These are phyloP conservation scores for Eucalyptus camaldulensis DNA, from an alignment of 345 rosid species.

Conservation along the genomic window DNA sequence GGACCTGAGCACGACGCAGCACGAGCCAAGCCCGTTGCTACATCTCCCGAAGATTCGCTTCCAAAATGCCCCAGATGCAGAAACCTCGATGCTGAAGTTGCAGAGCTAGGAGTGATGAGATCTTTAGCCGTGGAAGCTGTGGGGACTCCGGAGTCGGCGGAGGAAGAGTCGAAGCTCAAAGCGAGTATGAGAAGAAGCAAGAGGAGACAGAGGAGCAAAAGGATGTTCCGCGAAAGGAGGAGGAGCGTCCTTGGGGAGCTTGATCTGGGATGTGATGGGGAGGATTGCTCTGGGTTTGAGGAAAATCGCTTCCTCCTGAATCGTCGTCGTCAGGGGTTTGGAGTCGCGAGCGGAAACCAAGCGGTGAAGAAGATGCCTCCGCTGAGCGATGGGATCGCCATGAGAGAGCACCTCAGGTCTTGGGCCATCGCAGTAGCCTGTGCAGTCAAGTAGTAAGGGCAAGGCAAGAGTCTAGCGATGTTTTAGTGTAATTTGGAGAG, in stretches of 20 bases:
- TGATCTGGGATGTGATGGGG: conserved; percentile 2
- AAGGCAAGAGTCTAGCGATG: background rate
- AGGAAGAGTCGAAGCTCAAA: background rate
- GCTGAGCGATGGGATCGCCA: background rate
- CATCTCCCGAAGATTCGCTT: background rate
- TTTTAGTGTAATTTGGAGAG: background rate
- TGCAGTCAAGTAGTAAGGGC: background rate
- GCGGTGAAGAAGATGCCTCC: conserved; percentile 3
- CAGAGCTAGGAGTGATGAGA: background rate
- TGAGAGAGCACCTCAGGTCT: background rate
- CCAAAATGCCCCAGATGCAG: background rate
- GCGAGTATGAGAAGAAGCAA: background rate
- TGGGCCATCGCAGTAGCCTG: background rate
- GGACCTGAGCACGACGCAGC: background rate
- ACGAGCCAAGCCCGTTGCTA: background rate
- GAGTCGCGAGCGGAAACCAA: background rate
- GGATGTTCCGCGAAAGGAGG: background rate
- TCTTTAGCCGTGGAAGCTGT: background rate
- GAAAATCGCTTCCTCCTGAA: background rate
- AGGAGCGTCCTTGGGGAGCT: conserved; percentile 15
- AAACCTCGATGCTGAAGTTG: background rate
- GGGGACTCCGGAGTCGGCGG: background rate
- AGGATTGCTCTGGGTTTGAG: background rate
- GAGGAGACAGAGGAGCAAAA: background rate
- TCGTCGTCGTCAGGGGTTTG: background rate